These are phyloP conservation scores for Besnoitia besnoiti DNA, from an alignment of 169 alveolate genomes.

Conservation along the genomic window DNA sequence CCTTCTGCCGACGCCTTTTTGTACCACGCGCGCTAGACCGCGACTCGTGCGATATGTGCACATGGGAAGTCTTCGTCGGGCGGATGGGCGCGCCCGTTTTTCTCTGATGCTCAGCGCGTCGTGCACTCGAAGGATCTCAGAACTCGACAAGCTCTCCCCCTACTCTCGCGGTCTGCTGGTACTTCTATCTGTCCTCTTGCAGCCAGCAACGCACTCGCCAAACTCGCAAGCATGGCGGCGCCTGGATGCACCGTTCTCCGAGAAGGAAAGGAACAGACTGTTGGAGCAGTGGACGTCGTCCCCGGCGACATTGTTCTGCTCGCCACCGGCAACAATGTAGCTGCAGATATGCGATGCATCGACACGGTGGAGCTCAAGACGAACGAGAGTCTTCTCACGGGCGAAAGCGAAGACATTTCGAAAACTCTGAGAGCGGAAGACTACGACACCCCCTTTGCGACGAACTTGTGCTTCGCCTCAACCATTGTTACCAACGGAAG, in stretches of 20 bases:
- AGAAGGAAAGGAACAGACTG: slow-evolving; percentile 79
- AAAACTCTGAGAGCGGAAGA: slow-evolving; percentile 81
- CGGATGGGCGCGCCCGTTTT: no score
- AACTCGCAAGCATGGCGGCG: slow-evolving; percentile 90
- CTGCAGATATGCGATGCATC: slow-evolving; percentile 92
- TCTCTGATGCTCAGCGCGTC: no score
- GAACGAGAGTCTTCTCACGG: slow-evolving; percentile 95
- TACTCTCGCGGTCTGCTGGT: no score
- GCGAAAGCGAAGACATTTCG: slow-evolving; percentile 87
- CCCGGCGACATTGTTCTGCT: slow-evolving; percentile 93
- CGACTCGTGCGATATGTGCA: no score
- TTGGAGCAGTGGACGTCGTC: slow-evolving; percentile 90
- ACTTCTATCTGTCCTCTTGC: neutral
- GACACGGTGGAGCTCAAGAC: slow-evolving; percentile 91
- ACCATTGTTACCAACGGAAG: slow-evolving; percentile 92
- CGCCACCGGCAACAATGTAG: slow-evolving; percentile 91
- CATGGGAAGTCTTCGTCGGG: no score
- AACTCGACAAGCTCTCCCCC: no score
- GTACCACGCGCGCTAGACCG: no score
- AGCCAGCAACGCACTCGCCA: slow-evolving; percentile 88
- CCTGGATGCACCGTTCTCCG: slow-evolving; percentile 87
- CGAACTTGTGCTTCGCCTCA: slow-evolving; percentile 92
- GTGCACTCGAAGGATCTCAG: no score
- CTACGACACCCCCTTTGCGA: slow-evolving; percentile 81
- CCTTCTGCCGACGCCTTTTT: no score